Conservation (phyloP, 106 monocot species). For the Amphibolis antarctica region DNA sequence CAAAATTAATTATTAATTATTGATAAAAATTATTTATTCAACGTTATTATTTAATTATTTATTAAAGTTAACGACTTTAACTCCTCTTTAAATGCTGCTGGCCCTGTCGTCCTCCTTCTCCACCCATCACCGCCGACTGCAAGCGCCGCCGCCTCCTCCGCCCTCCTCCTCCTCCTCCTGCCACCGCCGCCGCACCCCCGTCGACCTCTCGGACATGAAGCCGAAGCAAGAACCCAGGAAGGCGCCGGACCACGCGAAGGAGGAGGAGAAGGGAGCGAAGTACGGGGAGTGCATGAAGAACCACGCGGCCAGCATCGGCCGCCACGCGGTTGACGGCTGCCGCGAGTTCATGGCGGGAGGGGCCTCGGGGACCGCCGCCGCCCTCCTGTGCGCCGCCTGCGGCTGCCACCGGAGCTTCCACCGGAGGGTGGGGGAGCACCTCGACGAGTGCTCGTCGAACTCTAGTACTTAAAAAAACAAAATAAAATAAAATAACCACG, state of each 20-base stretch:
- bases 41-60: no score
- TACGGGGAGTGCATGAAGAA: slow-evolving; percentile 24
- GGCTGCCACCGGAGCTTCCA: slow-evolving; percentile 27
- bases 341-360: slow-evolving; percentile 17
- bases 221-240: background rate
- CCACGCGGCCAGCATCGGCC: slow-evolving; percentile 16
- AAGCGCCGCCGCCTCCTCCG: background rate
- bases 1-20: no score
- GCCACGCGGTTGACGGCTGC: slow-evolving; percentile 20
- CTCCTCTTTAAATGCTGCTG: no score
- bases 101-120: no score
- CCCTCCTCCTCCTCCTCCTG: background rate
- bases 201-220: background rate
- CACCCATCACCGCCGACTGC: background rate
- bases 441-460: background rate
- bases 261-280: slow-evolving; percentile 11
- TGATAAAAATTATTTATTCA: no score
- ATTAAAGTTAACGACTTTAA: no score
- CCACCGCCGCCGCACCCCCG: background rate
- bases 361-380: slow-evolving; percentile 9
- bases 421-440: background rate
- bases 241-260: background rate
- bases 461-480: background rate
- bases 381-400: slow-evolving; percentile 19
- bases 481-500: no score